A percentile compares a stretch with the other conserved stretches of the same genome.
These are phyloP conservation scores for Trematosphaeria pertusa DNA, from an alignment of 2,329 filamentous ascomycete species.

Conservation along the genomic window DNA sequence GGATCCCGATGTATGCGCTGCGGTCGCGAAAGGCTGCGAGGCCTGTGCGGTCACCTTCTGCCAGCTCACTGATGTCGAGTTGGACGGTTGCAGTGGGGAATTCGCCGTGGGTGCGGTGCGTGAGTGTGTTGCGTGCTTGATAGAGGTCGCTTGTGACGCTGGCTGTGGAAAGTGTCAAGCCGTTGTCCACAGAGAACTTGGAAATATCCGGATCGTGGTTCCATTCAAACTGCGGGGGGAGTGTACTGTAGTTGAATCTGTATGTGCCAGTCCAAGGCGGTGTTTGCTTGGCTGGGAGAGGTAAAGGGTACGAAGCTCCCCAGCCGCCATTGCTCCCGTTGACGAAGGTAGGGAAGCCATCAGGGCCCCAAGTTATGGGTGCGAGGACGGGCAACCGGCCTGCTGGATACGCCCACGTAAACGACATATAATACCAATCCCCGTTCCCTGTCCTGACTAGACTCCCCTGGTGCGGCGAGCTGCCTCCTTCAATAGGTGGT, in stretches of 20 bases:
- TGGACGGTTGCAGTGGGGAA: conserved; percentile 53
- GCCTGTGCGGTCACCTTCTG: conserved; percentile 59
- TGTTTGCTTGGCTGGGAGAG: conserved; percentile 17
- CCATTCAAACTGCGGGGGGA: conserved; percentile 61
- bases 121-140: conserved; percentile 46
- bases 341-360: conserved; percentile 57
- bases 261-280: conserved; percentile 48
- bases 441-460: conserved; percentile 58
- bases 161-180: conserved; percentile 54
- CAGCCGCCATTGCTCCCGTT: conserved; percentile 52
- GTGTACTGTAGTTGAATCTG: conserved; percentile 49
- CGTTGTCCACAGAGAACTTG: conserved; percentile 51
- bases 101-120: conserved; percentile 43
- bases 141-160: conserved; percentile 58
- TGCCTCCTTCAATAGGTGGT: conserved; percentile 50
- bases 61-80: conserved; percentile 56
- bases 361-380: conserved; percentile 57
- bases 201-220: conserved; percentile 63
- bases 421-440: conserved; percentile 66
- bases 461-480: conserved; percentile 60
- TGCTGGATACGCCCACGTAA: conserved; percentile 60
- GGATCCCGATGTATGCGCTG: conserved; percentile 58
- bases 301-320: conserved; percentile 49
- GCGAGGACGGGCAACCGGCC: conserved; percentile 63
- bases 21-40: conserved; percentile 59